Percentiles rank a stretch among this genome's conserved stretches.
Evolutionary conservation across 169 alveolate species (phyloP).

Genomic region (Eimeria maxima): DNA sequence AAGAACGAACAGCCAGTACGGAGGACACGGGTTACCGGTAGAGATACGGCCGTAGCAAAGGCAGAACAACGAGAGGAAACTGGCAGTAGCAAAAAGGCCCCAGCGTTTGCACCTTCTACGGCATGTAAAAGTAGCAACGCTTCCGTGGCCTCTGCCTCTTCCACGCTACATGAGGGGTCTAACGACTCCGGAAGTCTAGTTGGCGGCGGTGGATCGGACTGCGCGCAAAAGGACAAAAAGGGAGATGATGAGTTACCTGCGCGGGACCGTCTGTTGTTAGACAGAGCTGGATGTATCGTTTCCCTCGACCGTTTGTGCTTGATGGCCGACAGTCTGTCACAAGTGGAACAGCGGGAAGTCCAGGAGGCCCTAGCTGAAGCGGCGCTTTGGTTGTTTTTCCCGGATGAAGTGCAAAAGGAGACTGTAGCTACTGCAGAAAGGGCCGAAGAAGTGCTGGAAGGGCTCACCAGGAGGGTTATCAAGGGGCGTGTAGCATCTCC

Average conservation of each 20-base stretch:
- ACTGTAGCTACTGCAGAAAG: not conserved
- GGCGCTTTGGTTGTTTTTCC: slow-evolving; percentile 51
- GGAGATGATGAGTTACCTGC: slow-evolving; percentile 9
- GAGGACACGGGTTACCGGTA: slow-evolving; percentile 18
- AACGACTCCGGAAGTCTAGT: not conserved
- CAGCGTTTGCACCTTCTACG: slow-evolving; percentile 17
- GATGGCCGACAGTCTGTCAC: slow-evolving; percentile 22
- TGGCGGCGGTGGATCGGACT: not conserved
- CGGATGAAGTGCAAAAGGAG: slow-evolving; percentile 68
- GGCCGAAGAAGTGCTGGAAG: slow-evolving; percentile 38
- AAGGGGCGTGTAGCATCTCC: slow-evolving; percentile 78
- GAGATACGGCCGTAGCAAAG: not conserved
- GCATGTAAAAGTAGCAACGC: slow-evolving; percentile 23
- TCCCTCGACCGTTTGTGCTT: slow-evolving; percentile 48
- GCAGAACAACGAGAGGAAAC: not conserved
- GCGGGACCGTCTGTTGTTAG: slow-evolving; percentile 58
- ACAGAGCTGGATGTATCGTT: slow-evolving; percentile 51
- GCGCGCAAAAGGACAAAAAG: not conserved
- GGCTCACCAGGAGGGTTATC: slow-evolving; percentile 57
- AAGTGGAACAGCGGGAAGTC: slow-evolving; percentile 33
- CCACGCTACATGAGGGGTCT: slow-evolving; percentile 8
- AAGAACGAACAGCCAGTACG: slow-evolving; percentile 19
- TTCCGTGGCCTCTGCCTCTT: slow-evolving; percentile 50
- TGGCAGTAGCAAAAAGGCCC: slow-evolving; percentile 11
- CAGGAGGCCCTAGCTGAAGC: slow-evolving; percentile 47